phyloP scores from a whole-genome alignment of 164 flowering plant genomes.

The Macadamia tetraphylla region DNA sequence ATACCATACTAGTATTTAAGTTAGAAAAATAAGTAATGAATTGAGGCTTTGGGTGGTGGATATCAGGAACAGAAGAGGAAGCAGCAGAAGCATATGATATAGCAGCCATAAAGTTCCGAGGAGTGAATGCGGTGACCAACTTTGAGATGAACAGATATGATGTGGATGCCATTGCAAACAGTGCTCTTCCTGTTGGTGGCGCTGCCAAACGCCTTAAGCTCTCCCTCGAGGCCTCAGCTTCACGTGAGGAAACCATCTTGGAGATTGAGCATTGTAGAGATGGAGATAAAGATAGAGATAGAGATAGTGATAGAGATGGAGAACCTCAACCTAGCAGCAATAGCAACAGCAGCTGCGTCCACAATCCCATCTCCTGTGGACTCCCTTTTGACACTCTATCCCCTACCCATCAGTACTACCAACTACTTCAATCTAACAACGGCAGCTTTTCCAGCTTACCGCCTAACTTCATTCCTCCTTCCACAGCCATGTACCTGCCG shows the following conservation, averaged over 20 bases:
- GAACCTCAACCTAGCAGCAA: slow-evolving; percentile 30
- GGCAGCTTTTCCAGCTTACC: slow-evolving; percentile 10
- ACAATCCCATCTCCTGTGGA: slow-evolving; percentile 34
- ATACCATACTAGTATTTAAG: too few relatives aligned
- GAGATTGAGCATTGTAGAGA: not conserved
- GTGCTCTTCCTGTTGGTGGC: slow-evolving; percentile 77
- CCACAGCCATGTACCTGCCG: slow-evolving; percentile 16
- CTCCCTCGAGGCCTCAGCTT: slow-evolving; percentile 46
- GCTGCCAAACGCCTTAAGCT: slow-evolving; percentile 66
- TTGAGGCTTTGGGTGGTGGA: too few relatives aligned
- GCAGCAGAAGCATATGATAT: slow-evolving; percentile 94
- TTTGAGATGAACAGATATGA: slow-evolving; percentile 82
- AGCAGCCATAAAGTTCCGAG: slow-evolving; percentile 87
- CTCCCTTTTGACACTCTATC: slow-evolving; percentile 24
- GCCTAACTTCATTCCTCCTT: slow-evolving; percentile 13
- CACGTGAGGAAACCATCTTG: slow-evolving; percentile 22
- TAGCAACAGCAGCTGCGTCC: slow-evolving; percentile 9
- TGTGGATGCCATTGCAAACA: slow-evolving; percentile 66
- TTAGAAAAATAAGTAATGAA: too few relatives aligned
- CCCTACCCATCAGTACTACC: slow-evolving; percentile 27
- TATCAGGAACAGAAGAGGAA: slow-evolving; percentile 64
- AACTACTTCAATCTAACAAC: not conserved
- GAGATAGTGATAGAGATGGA: slow-evolving; percentile 6
- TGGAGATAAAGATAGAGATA: slow-evolving; percentile 12
- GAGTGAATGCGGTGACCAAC: slow-evolving; percentile 29